Percentiles rank a stretch among this genome's conserved stretches.
Conservation (phyloP, 179 eudicot species). For the Drosera spatulata region DNA sequence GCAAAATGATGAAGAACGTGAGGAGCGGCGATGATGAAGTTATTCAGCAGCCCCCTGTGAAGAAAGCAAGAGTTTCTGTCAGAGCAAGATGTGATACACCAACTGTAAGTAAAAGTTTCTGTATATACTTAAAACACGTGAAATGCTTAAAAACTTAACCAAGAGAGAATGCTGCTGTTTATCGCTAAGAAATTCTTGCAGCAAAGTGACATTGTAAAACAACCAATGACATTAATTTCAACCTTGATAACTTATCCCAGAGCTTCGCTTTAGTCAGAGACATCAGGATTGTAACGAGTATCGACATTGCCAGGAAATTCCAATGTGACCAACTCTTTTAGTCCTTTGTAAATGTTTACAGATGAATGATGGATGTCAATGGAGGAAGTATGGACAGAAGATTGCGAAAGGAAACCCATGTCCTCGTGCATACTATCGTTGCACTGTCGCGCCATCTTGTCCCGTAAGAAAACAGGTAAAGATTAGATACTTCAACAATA, state of each 20-base stretch:
- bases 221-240: too few species aligned
- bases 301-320: too few species aligned
- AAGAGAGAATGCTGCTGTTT: too few species aligned
- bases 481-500: background rate
- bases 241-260: too few species aligned
- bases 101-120: slow-evolving; percentile 28
- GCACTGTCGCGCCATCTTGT: slow-evolving; percentile 21
- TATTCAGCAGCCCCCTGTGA: slow-evolving; percentile 36
- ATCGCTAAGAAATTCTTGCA: too few species aligned
- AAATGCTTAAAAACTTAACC: too few species aligned
- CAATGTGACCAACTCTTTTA: too few species aligned
- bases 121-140: background rate
- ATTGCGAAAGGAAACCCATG: slow-evolving; percentile 22
- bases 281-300: too few species aligned
- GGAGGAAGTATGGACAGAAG: slow-evolving; percentile 24
- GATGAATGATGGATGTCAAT: slow-evolving; percentile 26
- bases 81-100: slow-evolving; percentile 71
- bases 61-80: slow-evolving; percentile 73
- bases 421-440: slow-evolving; percentile 23
- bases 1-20: slow-evolving; percentile 19
- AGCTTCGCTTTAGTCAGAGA: too few species aligned
- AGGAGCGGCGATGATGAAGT: slow-evolving; percentile 35
- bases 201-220: too few species aligned
- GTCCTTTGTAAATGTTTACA: background rate
- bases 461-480: slow-evolving; percentile 22